Evolutionary conservation across 225 moss, liverwort and hornwort genomes (phyloP).

Genomic region (Asterella californica): DNA sequence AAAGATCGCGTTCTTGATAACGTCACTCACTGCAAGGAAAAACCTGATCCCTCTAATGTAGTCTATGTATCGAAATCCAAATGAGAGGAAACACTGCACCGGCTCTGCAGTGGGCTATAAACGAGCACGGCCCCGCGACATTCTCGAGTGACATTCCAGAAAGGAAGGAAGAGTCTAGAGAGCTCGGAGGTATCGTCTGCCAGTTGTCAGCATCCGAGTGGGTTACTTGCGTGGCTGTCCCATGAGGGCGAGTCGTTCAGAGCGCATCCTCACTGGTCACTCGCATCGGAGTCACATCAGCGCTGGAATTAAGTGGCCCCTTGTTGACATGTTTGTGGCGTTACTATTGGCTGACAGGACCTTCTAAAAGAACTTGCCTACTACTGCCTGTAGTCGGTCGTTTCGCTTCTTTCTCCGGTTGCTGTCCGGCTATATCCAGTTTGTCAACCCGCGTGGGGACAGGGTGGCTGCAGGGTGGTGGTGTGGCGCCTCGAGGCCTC

Average conservation of each 20-base stretch:
- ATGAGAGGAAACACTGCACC: neutral
- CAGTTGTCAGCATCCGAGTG: neutral
- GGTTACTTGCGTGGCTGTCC: neutral
- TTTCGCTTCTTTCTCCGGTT: no score
- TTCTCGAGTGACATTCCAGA: neutral
- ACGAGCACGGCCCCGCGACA: neutral
- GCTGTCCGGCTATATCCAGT: no score
- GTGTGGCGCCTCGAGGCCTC: no score
- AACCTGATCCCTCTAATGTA: neutral
- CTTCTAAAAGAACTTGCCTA: no score
- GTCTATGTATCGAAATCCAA: neutral
- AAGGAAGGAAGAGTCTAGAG: conserved; percentile 4
- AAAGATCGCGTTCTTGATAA: neutral
- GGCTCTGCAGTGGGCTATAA: neutral
- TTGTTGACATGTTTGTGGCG: no score
- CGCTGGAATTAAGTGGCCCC: no score
- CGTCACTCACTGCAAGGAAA: neutral
- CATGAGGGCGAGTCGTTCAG: neutral
- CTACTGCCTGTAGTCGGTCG: no score
- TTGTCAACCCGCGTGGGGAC: no score
- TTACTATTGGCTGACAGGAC: no score
- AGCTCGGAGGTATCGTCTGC: neutral
- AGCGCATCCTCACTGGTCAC: neutral
- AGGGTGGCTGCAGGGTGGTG: no score
- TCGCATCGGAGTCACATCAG: no score